These are phyloP conservation scores for Mycena maculata DNA, from an alignment of 768 basidiomycete species.

Conservation along the genomic window DNA sequence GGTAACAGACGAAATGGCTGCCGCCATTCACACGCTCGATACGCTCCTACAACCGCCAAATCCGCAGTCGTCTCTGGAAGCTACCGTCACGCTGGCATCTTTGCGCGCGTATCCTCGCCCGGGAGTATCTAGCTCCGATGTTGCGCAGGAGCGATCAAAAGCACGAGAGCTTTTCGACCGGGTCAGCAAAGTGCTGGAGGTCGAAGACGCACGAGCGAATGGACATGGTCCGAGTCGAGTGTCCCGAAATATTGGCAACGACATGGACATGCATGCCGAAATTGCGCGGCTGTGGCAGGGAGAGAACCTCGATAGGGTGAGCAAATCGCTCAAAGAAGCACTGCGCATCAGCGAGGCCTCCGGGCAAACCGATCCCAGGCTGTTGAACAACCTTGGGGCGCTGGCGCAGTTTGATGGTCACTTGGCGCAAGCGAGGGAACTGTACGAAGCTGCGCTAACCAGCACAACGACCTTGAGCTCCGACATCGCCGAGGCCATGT, in stretches of 20 bases:
- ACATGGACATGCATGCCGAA: constrained; percentile 91
- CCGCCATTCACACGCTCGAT: constrained; percentile 88
- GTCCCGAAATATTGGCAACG: constrained; percentile 72
- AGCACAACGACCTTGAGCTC: constrained; percentile 59
- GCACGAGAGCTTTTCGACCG: constrained; percentile 89
- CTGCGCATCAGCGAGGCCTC: constrained; percentile 67
- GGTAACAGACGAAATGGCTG: constrained; percentile 77
- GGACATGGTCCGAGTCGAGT: constrained; percentile 53
- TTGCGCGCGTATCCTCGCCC: constrained; percentile 87
- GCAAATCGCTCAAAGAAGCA: constrained; percentile 80
- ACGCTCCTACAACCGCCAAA: constrained; percentile 76
- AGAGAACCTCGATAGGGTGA: constrained; percentile 79
- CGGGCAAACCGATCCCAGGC: constrained; percentile 67
- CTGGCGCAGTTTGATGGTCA: constrained; percentile 78
- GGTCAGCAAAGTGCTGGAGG: constrained; percentile 72
- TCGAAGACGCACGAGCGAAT: constrained; percentile 64
- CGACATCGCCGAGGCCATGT: constrained; percentile 72
- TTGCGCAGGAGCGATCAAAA: constrained; percentile 73
- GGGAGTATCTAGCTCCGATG: constrained; percentile 79
- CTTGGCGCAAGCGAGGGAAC: constrained; percentile 62
- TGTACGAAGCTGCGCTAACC: constrained; percentile 83
- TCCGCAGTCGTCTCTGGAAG: constrained; percentile 79
- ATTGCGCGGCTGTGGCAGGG: constrained; percentile 91
- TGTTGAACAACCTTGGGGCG: constrained; percentile 86
- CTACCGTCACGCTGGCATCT: constrained; percentile 89